Percentiles rank a stretch among this genome's conserved stretches.
Evolutionary conservation across 1,284 basidiomycete species (phyloP).

Genomic region (Papiliotrema laurentii): DNA sequence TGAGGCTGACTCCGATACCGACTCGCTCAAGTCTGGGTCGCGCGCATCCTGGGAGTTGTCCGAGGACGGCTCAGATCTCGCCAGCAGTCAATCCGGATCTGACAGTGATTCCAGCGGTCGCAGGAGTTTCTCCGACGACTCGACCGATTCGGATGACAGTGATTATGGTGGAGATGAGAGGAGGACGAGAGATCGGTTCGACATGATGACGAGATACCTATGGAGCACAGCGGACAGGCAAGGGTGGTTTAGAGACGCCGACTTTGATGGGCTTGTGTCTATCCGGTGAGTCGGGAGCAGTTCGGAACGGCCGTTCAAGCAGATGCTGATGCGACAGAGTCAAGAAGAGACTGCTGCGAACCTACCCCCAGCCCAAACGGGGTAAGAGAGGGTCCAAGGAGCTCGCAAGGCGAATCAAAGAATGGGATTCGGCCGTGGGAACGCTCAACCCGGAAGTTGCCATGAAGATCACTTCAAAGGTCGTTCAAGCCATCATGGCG

Average conservation of each 20-base stretch:
- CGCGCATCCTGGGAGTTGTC: conserved; percentile 38
- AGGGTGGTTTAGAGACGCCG: conserved; percentile 41
- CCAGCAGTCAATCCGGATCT: conserved; percentile 13
- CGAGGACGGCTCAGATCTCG: conserved; percentile 19
- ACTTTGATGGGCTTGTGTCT: conserved; percentile 37
- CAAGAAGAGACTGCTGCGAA: conserved; percentile 28
- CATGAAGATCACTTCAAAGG: conserved; percentile 70
- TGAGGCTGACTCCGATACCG: conserved; percentile 9
- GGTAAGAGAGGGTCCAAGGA: conserved; percentile 19
- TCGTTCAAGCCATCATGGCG: conserved; percentile 69
- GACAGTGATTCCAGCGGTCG: conserved; percentile 9
- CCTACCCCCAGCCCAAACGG: conserved; percentile 29
- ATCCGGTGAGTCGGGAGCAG: conserved; percentile 34
- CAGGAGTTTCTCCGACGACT: conserved; percentile 7
- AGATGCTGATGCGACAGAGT: too few species aligned
- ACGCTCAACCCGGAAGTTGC: conserved; percentile 72
- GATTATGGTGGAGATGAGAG: conserved; percentile 22
- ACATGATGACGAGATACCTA: conserved; percentile 41
- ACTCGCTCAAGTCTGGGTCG: conserved; percentile 11
- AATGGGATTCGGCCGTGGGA: conserved; percentile 60
- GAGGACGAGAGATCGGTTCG: conserved; percentile 26
- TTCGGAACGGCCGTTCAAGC: too few species aligned
- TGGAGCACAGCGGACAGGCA: conserved; percentile 34
- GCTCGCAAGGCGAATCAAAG: conserved; percentile 19
- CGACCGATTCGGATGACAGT: conserved; percentile 9